Conservation (phyloP, 1,284 basidiomycete genomes). For the Volvariella surrecta region DNA sequence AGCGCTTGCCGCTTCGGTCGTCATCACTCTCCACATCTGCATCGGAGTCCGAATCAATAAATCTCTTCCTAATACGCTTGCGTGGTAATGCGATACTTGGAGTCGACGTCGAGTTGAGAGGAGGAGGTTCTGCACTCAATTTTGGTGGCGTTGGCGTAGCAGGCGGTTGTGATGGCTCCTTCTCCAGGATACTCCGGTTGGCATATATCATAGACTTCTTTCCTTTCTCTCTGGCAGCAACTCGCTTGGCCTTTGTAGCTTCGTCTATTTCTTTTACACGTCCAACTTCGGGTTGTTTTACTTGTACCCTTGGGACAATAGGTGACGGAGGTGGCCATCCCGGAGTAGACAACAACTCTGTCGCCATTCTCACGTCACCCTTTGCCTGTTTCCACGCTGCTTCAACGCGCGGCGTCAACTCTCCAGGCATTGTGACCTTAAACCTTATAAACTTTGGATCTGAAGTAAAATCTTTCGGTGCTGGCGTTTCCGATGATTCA, state of each 20-base stretch:
- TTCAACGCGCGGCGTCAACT: conserved; percentile 35
- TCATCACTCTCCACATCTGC: conserved; percentile 22
- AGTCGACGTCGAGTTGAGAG: conserved; percentile 19
- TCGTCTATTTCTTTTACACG: conserved; percentile 65
- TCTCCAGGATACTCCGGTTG: conserved; percentile 44
- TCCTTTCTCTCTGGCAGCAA: conserved; percentile 58
- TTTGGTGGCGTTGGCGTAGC: conserved; percentile 23
- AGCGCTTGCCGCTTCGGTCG: conserved; percentile 17
- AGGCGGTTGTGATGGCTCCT: conserved; percentile 28
- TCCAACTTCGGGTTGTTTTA: conserved; percentile 35
- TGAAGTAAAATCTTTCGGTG: conserved; percentile 19
- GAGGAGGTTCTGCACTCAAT: conserved; percentile 24
- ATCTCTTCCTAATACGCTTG: conserved; percentile 46
- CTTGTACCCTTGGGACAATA: conserved; percentile 11
- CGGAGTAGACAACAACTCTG: conserved; percentile 46
- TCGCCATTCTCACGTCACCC: conserved; percentile 53
- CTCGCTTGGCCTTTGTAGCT: conserved; percentile 52
- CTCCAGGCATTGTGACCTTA: conserved; percentile 48
- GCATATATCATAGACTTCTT: conserved; percentile 74
- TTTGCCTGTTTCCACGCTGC: conserved; percentile 57
- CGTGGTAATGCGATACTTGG: conserved; percentile 29
- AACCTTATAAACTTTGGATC: conserved; percentile 48
- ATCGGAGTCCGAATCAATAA: conserved; percentile 66
- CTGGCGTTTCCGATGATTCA: conserved; percentile 17
- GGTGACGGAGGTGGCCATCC: conserved; percentile 37